Evolutionary conservation across 78 protist species (phyloP).

Genomic region (Dictyostelium citrinum): DNA sequence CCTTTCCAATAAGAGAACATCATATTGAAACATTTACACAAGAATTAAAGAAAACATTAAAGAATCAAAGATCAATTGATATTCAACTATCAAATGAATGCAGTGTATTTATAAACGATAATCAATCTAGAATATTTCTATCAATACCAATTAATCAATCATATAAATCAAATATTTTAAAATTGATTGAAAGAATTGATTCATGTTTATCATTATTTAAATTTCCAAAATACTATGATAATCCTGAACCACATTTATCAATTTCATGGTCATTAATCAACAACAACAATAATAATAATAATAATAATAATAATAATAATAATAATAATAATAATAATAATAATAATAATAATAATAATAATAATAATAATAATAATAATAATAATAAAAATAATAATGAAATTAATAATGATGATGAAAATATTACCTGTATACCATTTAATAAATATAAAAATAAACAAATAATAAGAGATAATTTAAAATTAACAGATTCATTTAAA

Average conservation of each 20-base stretch:
- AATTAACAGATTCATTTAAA: background rate
- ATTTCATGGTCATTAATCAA: background rate
- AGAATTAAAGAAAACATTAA: background rate
- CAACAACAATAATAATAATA: background rate
- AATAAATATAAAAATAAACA: slow-evolving; percentile 9
- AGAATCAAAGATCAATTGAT: background rate
- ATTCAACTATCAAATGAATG: background rate
- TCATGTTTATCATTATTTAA: background rate
- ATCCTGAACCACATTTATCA: slow-evolving; percentile 60
- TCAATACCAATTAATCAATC: background rate
- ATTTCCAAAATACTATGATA: slow-evolving; percentile 35
- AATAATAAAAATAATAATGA: no score
- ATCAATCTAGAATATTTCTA: slow-evolving; percentile 20
- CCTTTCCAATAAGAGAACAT: slow-evolving; percentile 70
- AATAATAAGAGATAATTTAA: background rate
- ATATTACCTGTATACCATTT: background rate
- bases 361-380: background rate
- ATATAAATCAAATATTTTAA: background rate
- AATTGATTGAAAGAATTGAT: slow-evolving; percentile 19
- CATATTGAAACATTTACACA: slow-evolving; percentile 35
- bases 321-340: background rate
- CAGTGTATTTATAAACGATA: slow-evolving; percentile 37
- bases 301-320: background rate
- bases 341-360: background rate
- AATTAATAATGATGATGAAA: background rate